Evolutionary conservation across 305 asterid species (phyloP).

Genomic region (Ilex paraguariensis): DNA sequence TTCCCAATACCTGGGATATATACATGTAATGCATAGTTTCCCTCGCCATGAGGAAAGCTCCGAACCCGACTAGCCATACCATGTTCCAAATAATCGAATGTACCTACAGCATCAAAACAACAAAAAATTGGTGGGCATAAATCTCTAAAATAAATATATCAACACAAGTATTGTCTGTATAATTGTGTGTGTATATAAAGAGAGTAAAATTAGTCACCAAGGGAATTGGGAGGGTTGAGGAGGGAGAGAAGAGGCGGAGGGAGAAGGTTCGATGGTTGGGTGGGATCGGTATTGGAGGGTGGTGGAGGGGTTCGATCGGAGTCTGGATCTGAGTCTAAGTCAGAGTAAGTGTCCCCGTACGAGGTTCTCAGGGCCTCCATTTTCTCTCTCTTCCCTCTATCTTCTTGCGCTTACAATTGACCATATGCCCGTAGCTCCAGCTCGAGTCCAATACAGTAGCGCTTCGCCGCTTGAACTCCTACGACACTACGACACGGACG

Average conservation of each 20-base stretch:
- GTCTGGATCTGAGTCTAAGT: constrained; percentile 54
- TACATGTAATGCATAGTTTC: constrained; percentile 85
- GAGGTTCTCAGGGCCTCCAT: constrained; percentile 85
- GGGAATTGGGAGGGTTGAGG: constrained; percentile 54
- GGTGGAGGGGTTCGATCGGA: constrained; percentile 17
- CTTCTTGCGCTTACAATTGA: too few relatives aligned
- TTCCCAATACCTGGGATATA: constrained; percentile 69
- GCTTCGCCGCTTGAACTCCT: too few relatives aligned
- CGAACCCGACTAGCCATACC: constrained; percentile 54
- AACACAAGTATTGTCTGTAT: neutral
- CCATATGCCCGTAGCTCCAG: too few relatives aligned
- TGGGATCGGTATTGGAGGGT: constrained; percentile 20
- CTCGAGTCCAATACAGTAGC: too few relatives aligned
- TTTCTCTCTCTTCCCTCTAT: neutral
- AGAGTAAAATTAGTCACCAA: constrained; percentile 26
- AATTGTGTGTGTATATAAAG: neutral
- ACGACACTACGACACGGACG: too few relatives aligned
- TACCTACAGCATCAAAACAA: constrained; percentile 37
- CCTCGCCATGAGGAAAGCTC: constrained; percentile 80
- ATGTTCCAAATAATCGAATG: constrained; percentile 30
- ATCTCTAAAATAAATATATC: neutral
- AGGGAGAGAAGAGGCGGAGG: constrained; percentile 82
- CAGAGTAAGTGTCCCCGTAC: constrained; percentile 62
- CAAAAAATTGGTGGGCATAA: constrained; percentile 28
- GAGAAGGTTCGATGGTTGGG: constrained; percentile 27